phyloP scores from a whole-genome alignment of 208 protist genomes.

The Leishmania turanica region DNA sequence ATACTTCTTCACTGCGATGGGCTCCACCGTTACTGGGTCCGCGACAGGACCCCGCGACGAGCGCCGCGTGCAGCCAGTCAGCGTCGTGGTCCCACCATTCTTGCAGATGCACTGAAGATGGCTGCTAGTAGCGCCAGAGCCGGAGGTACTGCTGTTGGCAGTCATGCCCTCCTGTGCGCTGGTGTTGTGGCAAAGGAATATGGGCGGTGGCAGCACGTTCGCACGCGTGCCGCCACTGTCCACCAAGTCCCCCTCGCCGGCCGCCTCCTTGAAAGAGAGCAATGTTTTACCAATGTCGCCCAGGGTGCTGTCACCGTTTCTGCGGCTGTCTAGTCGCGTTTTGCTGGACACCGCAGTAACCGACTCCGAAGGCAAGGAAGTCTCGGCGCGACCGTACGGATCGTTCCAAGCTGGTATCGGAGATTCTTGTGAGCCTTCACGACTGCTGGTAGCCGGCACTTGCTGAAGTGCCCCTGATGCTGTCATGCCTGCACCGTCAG shows the following conservation, averaged over 20 bases:
- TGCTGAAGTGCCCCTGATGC: neutral
- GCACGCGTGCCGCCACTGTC: neutral
- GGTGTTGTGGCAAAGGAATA: conserved; percentile 19
- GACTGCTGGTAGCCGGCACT: neutral
- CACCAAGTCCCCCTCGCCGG: neutral
- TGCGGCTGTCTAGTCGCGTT: neutral
- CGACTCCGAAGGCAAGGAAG: neutral
- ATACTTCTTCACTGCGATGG: conserved; percentile 5
- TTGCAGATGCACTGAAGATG: conserved; percentile 1
- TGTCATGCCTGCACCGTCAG: neutral
- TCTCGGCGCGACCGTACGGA: neutral
- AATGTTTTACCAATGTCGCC: neutral
- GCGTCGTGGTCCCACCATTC: neutral
- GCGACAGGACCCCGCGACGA: conserved; percentile 2
- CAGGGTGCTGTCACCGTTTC: neutral
- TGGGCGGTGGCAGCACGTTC: conserved; percentile 21
- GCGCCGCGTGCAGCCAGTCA: neutral
- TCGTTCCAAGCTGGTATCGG: neutral
- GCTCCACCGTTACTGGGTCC: conserved; percentile 10
- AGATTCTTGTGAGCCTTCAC: neutral
- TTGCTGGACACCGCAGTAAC: neutral
- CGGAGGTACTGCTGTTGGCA: neutral
- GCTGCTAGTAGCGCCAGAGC: neutral
- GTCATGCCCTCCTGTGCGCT: neutral
- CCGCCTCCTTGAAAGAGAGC: neutral